A percentile compares a stretch with the other conserved stretches of the same genome.
phyloP scores from a whole-genome alignment of 75 land plant genomes.

The Pinus albicaulis region DNA sequence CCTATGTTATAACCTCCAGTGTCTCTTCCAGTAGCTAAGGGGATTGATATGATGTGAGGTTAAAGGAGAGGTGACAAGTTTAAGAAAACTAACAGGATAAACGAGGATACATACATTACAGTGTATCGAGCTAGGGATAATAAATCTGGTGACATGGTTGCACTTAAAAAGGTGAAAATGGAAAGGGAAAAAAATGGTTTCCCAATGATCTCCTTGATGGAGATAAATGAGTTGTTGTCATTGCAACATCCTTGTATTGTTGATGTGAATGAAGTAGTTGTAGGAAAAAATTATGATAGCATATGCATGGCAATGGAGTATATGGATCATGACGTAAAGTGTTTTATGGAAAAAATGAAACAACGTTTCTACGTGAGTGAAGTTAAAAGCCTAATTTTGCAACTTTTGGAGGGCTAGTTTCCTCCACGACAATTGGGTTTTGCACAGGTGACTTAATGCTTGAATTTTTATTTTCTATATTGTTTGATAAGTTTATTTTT shows the following conservation, averaged over 20 bases:
- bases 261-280: slow-evolving; percentile 37
- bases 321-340: slow-evolving; percentile 39
- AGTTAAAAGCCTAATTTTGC: slow-evolving; percentile 28
- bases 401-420: slow-evolving; percentile 36
- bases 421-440: too few relatives aligned
- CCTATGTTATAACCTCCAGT: too few relatives aligned
- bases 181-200: slow-evolving; percentile 24
- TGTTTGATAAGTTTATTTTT: too few relatives aligned
- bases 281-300: slow-evolving; percentile 14
- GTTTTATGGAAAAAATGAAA: slow-evolving; percentile 24
- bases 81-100: slow-evolving; percentile 26
- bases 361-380: slow-evolving; percentile 33
- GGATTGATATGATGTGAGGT: slow-evolving; percentile 12
- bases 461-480: too few relatives aligned
- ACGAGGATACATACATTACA: slow-evolving; percentile 37
- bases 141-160: slow-evolving; percentile 32
- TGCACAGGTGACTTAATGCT: too few relatives aligned
- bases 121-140: slow-evolving; percentile 30
- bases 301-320: slow-evolving; percentile 40
- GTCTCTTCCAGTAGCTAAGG: neutral
- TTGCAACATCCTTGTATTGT: slow-evolving; percentile 31
- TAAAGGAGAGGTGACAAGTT: slow-evolving; percentile 24
- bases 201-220: slow-evolving; percentile 24
- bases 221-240: too few relatives aligned
- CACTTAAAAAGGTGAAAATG: slow-evolving; percentile 31